A percentile compares a stretch with the other conserved stretches of the same genome.
phyloP scores from a whole-genome alignment of 139 green algal species.

The Asterochloris erici region DNA sequence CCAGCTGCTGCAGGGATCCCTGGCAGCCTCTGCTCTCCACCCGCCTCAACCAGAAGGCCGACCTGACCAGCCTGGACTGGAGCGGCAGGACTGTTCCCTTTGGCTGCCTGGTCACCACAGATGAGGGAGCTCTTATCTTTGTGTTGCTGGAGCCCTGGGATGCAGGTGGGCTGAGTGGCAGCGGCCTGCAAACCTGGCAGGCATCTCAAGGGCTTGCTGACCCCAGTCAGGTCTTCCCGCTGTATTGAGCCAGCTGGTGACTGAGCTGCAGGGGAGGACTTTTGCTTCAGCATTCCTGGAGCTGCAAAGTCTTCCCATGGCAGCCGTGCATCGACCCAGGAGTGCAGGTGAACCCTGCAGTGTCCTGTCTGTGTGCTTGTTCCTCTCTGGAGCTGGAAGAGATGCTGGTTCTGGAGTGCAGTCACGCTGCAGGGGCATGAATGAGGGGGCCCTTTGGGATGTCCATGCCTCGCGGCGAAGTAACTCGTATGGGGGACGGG shows the following conservation, averaged over 20 bases:
- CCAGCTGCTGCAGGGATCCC: not conserved
- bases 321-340: not conserved
- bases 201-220: too few relatives aligned
- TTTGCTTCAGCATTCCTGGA: not conserved
- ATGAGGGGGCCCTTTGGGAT: constrained; percentile 3
- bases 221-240: too few relatives aligned
- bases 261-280: not conserved
- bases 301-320: constrained; percentile 1
- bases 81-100: not conserved
- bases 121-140: constrained; percentile 3
- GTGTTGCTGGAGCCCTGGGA: not conserved
- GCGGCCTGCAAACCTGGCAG: too few relatives aligned
- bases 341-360: not conserved
- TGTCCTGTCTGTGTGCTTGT: not conserved
- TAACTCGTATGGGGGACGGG: not conserved
- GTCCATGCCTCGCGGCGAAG: not conserved
- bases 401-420: not conserved
- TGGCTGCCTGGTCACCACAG: not conserved
- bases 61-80: constrained; percentile 3
- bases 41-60: not conserved
- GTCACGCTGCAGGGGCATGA: not conserved
- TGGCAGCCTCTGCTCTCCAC: not conserved
- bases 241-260: too few relatives aligned
- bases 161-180: not conserved
- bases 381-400: not conserved